Percentiles rank a stretch among this genome's conserved stretches.
These are phyloP conservation scores for Skeletonema costatum DNA, from an alignment of 108 stramenopile genomes.

Conservation along the genomic window DNA sequence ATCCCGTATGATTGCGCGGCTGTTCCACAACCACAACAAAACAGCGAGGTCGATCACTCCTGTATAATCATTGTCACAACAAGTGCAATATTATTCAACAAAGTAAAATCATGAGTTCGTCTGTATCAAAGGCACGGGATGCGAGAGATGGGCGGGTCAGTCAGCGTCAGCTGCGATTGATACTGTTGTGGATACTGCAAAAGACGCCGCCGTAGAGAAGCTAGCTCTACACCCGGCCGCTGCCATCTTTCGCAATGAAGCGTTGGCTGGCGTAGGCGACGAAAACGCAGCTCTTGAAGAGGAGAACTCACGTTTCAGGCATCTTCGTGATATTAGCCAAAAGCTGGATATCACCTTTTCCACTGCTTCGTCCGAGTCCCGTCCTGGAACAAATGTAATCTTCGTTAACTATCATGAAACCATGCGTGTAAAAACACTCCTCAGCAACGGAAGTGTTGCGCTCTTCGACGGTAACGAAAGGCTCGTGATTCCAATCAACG, in stretches of 20 bases:
- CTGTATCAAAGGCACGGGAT: background rate
- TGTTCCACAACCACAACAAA: background rate
- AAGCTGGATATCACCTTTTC: background rate
- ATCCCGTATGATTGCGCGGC: background rate
- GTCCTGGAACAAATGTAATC: background rate
- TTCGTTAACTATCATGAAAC: background rate
- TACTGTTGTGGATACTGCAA: background rate
- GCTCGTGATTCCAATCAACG: background rate
- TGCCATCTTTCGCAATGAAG: background rate
- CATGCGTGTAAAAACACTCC: background rate
- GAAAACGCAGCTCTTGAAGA: background rate
- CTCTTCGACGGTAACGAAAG: background rate
- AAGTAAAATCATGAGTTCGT: background rate
- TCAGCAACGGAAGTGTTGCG: background rate
- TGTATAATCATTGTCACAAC: background rate
- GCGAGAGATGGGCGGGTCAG: background rate
- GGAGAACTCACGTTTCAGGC: background rate
- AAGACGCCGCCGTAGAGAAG: background rate
- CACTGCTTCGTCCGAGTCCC: background rate
- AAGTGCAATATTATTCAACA: no score
- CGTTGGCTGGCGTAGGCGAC: background rate
- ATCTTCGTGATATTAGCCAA: background rate
- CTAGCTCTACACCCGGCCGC: constrained; percentile 3
- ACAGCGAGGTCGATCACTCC: background rate
- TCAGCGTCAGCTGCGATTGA: background rate